Evolutionary conservation across 768 basidiomycete genomes (phyloP).

Genomic region (Tremella mesenterica): DNA sequence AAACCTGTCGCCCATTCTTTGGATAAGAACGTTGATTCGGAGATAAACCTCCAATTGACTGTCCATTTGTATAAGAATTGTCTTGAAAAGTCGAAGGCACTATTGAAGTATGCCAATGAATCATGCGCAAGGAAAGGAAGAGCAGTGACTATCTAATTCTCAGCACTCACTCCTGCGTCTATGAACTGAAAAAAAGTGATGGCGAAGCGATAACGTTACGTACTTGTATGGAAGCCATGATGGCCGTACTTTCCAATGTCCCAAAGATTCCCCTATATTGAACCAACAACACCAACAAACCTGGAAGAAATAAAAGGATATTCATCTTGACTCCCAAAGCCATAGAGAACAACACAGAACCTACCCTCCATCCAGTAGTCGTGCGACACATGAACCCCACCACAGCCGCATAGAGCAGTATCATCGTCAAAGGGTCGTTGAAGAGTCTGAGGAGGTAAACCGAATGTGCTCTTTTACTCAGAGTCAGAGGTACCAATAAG

Average conservation of each 20-base stretch:
- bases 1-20: slow-evolving; percentile 55
- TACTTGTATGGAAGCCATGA: slow-evolving; percentile 38
- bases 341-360: slow-evolving; percentile 54
- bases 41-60: slow-evolving; percentile 89
- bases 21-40: slow-evolving; percentile 67
- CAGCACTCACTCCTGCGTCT: slow-evolving; percentile 23
- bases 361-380: slow-evolving; percentile 45
- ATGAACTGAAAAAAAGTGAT: slow-evolving; percentile 20
- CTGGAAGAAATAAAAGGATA: slow-evolving; percentile 78
- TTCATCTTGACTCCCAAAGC: slow-evolving; percentile 96
- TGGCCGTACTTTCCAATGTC: slow-evolving; percentile 14
- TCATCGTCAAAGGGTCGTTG: slow-evolving; percentile 73
- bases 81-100: slow-evolving; percentile 79
- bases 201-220: not conserved
- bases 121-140: slow-evolving; percentile 47
- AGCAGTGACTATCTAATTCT: slow-evolving; percentile 49
- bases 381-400: slow-evolving; percentile 59
- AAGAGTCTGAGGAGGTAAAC: slow-evolving; percentile 85
- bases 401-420: slow-evolving; percentile 54
- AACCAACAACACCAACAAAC: slow-evolving; percentile 70
- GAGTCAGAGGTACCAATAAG: slow-evolving; percentile 52
- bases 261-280: slow-evolving; percentile 48
- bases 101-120: slow-evolving; percentile 53
- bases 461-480: slow-evolving; percentile 91
- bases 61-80: slow-evolving; percentile 94